Conservation (phyloP, 139 green algal species). For the Chlorella sp. region DNA sequence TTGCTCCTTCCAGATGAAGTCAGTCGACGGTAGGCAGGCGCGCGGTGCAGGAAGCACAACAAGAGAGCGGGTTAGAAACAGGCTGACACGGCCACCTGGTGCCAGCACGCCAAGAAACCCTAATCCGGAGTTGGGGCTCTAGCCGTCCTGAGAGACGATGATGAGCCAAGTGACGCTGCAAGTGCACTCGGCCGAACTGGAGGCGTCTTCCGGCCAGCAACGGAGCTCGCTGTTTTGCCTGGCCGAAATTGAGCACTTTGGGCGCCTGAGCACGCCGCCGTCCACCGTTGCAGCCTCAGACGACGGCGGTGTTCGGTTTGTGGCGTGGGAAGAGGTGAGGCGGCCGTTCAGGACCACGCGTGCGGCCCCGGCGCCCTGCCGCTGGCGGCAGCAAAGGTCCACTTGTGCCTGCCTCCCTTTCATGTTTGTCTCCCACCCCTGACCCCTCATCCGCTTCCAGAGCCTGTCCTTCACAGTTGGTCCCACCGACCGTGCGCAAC, state of each 20-base stretch:
- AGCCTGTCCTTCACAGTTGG: not conserved
- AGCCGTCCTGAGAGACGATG: no score
- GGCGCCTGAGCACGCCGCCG: not conserved
- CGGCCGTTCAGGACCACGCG: not conserved
- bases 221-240: not conserved
- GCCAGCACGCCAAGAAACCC: no score
- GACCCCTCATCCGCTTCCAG: not conserved
- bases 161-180: not conserved
- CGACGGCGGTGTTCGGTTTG: not conserved
- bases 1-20: no score
- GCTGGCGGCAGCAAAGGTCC: not conserved
- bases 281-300: not conserved
- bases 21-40: no score
- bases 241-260: not conserved
- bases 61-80: no score
- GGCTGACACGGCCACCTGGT: no score
- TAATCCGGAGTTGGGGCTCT: no score
- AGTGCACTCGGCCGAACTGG: not conserved
- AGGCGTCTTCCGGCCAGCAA: not conserved
- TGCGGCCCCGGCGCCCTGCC: not conserved
- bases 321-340: slow-evolving; percentile 20
- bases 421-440: not conserved
- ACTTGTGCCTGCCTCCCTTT: not conserved
- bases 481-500: not conserved
- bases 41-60: no score